Evolutionary conservation across 2,329 filamentous ascomycete genomes (phyloP).

Genomic region (Pseudogymnoascus sp.): DNA sequence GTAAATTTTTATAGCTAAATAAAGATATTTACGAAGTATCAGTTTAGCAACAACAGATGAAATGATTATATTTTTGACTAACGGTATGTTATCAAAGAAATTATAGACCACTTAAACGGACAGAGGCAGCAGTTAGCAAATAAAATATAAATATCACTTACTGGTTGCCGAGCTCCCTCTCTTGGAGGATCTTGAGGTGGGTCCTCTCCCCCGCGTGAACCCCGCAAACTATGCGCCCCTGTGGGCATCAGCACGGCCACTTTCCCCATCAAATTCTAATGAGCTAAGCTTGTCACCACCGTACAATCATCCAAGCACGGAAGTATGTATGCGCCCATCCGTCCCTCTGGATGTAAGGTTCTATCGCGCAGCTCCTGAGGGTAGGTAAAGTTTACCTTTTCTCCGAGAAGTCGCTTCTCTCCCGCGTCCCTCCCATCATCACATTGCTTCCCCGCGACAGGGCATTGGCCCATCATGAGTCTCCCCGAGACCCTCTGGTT

Average conservation of each 20-base stretch:
- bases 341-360: not conserved
- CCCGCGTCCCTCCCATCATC: not conserved
- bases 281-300: not conserved
- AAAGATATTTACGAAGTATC: too few species aligned
- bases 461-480: not conserved
- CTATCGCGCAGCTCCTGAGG: not conserved
- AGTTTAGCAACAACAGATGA: too few species aligned
- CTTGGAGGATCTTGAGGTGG: not conserved
- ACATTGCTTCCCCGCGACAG: not conserved
- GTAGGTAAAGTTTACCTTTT: not conserved
- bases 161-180: not conserved
- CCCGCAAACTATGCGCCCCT: not conserved
- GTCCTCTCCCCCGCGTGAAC: not conserved
- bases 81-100: too few species aligned
- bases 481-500: not conserved
- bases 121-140: not conserved
- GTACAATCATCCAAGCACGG: not conserved
- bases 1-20: too few species aligned
- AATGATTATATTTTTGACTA: too few species aligned
- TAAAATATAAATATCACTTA: not conserved
- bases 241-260: not conserved
- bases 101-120: too few species aligned
- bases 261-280: not conserved
- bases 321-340: not conserved
- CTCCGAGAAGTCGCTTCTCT: not conserved